phyloP scores from a whole-genome alignment of 2,329 filamentous ascomycete species.

The Trematosphaeria pertusa region DNA sequence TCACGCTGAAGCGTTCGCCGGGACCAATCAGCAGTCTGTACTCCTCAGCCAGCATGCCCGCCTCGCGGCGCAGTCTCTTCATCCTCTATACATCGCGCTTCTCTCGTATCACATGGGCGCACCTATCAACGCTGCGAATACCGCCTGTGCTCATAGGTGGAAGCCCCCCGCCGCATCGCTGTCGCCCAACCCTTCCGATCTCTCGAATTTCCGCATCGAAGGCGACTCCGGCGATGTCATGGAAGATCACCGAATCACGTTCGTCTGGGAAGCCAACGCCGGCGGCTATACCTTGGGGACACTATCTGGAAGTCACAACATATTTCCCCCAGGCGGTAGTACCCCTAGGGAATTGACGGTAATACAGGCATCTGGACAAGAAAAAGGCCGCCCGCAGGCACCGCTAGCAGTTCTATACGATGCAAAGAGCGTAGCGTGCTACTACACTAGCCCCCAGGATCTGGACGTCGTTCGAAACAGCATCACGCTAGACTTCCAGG shows the following conservation, averaged over 20 bases:
- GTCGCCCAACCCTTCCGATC: not conserved
- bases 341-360: no score
- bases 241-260: constrained; percentile 14
- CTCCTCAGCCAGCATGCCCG: not conserved
- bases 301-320: constrained; percentile 12
- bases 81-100: constrained; percentile 17
- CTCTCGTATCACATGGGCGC: constrained; percentile 20
- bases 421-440: constrained; percentile 12
- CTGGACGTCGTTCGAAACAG: constrained; percentile 10
- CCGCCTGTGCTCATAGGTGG: constrained; percentile 16
- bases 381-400: not conserved
- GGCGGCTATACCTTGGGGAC: not conserved
- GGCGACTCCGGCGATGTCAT: constrained; percentile 12
- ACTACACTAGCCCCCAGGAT: constrained; percentile 18
- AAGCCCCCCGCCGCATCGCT: not conserved
- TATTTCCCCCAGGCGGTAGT: constrained; percentile 7
- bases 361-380: not conserved
- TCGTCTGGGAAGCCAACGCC: constrained; percentile 16
- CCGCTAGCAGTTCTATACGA: constrained; percentile 18
- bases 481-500: constrained; percentile 18
- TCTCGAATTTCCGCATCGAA: constrained; percentile 16
- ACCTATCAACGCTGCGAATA: constrained; percentile 19
- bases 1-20: not conserved
- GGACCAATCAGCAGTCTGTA: not conserved
- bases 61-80: constrained; percentile 2